Conservation (phyloP, 495 filamentous ascomycete species). For the Aspergillus olivimuriae region DNA sequence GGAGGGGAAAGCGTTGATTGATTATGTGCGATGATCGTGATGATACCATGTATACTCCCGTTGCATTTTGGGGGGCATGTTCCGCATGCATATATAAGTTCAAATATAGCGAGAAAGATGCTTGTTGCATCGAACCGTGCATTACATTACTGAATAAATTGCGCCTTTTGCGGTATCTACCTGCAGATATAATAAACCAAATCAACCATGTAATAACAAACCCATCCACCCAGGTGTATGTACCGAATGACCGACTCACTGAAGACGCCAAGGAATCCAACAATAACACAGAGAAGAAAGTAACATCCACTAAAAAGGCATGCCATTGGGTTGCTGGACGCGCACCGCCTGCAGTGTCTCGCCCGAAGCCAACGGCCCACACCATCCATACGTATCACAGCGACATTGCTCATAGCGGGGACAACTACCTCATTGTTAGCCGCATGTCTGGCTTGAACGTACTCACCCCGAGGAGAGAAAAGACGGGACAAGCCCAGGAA, state of each 20-base stretch:
- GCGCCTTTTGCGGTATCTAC: no score
- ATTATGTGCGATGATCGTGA: slow-evolving; percentile 2
- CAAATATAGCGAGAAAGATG: no score
- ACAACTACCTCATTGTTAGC: no score
- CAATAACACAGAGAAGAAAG: neutral
- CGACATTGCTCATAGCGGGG: slow-evolving; percentile 38
- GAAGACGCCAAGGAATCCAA: no score
- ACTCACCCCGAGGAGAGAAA: neutral
- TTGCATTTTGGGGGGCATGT: neutral
- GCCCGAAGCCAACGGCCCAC: slow-evolving; percentile 31
- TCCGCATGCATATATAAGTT: neutral
- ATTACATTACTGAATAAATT: no score
- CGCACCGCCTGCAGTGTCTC: slow-evolving; percentile 26
- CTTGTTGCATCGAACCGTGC: no score
- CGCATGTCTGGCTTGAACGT: slow-evolving; percentile 4
- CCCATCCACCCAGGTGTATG: no score
- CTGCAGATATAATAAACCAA: no score
- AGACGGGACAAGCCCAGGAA: no score
- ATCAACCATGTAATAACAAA: no score
- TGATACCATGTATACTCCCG: neutral
- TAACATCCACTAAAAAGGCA: slow-evolving; percentile 5
- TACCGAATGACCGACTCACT: no score
- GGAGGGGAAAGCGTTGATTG: slow-evolving; percentile 1
- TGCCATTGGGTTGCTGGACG: slow-evolving; percentile 4
- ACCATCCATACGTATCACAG: slow-evolving; percentile 39